Evolutionary conservation across 495 filamentous ascomycete genomes (phyloP), one percentile per base, ranked within the genome.

Genomic region (Daldinia vernicosa): DNA sequence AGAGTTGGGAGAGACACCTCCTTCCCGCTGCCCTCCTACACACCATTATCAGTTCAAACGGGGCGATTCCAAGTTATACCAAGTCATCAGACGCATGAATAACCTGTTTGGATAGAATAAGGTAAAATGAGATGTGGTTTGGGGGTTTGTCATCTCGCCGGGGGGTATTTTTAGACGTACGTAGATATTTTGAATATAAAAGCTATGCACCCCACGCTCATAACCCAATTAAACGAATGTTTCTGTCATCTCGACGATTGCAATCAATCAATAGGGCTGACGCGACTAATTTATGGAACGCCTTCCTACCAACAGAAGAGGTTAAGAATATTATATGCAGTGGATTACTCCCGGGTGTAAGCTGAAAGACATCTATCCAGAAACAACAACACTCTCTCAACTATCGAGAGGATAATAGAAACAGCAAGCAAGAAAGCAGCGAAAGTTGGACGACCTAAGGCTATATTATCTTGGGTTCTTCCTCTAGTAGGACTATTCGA

Each of bases 41-140:
- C 75, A 77, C 75, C 75, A 70, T 40, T 58, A 51, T 66, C 57
- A 63, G 55, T 30, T 45, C 72, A 66, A 27, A 67, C 60, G 67
- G 72, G 65, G 32, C 62, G 53, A 33, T 58, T 71, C 67, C 70
- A 67, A 69, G 67, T 57, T 77, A 62, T 56, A 60, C 58, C 53
- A 60, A 71, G 75, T 77, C 75, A 77, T 75, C 56, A 76, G 75
- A 77, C 74, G 63, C 70, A 76, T 55, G 57, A 62, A 43, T 56
- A 71, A 59, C 65, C 58, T 74, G 58, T 39, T 64, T 40, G 35
- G 19, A 50, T 28, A 39, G 55, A 56, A 60, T 62, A 56, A 55
- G 39, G 53, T 26, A 37, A 51, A 53, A 59, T 66, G 60, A 60
- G 39, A 72, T 60, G 28, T 59, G 32, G 58, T 32, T 51, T 59